These are phyloP conservation scores for Raffaelea arxii DNA, from an alignment of 2,329 filamentous ascomycete species.

Conservation along the genomic window DNA sequence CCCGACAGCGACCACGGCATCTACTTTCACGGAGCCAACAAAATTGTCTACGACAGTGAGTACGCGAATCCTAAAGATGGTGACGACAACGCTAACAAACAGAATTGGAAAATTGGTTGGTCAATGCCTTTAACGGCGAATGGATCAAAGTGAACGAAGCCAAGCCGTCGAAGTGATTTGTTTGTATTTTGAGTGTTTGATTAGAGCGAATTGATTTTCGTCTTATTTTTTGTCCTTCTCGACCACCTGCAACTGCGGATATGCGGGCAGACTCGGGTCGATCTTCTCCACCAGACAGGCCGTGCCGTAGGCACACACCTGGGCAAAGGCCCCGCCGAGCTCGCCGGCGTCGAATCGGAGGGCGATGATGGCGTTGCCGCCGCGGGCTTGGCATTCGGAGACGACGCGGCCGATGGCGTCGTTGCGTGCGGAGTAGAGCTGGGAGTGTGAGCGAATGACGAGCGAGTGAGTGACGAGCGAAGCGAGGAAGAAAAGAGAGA, in stretches of 20 bases:
- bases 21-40: slow-evolving; percentile 86
- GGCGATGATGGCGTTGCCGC: slow-evolving; percentile 51
- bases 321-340: slow-evolving; percentile 40
- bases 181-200: background rate
- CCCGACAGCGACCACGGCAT: slow-evolving; percentile 95
- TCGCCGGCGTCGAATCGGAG: slow-evolving; percentile 48
- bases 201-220: background rate
- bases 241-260: slow-evolving; percentile 16
- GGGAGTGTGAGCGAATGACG: slow-evolving; percentile 1
- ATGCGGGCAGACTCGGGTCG: slow-evolving; percentile 20
- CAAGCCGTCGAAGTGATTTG: slow-evolving; percentile 27
- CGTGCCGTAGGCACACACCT: slow-evolving; percentile 52
- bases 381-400: slow-evolving; percentile 44
- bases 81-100: slow-evolving; percentile 19
- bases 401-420: slow-evolving; percentile 47
- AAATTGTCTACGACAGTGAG: slow-evolving; percentile 88
- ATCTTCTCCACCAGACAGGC: slow-evolving; percentile 48
- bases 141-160: slow-evolving; percentile 58
- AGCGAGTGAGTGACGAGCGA: background rate
- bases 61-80: slow-evolving; percentile 16
- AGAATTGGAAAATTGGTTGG: slow-evolving; percentile 82
- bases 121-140: slow-evolving; percentile 96
- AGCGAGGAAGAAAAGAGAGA: background rate
- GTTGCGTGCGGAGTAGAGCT: slow-evolving; percentile 48
- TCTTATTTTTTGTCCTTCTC: background rate